Percentiles rank a stretch among this genome's conserved stretches.
Evolutionary conservation across 164 flowering plant genomes (phyloP).

Genomic region (Liriodendron chinense): DNA sequence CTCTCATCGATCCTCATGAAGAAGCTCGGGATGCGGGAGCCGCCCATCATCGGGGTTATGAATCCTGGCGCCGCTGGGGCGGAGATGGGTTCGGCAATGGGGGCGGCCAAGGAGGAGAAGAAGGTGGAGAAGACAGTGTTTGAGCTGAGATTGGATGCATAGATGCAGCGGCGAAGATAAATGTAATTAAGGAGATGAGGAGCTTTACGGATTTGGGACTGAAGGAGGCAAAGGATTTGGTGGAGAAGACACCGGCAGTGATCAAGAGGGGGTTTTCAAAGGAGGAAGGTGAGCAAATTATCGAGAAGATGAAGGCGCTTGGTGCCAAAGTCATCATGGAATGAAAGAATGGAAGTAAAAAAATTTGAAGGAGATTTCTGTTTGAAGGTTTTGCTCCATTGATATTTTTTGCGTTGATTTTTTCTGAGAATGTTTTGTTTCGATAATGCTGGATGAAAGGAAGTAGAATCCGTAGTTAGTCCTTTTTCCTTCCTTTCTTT

Average conservation of each 20-base stretch:
- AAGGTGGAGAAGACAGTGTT: slow-evolving; percentile 75
- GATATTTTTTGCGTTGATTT: not conserved
- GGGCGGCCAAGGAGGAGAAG: slow-evolving; percentile 43
- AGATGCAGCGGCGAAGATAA: slow-evolving; percentile 73
- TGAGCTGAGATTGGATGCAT: slow-evolving; percentile 65
- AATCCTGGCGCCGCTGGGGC: slow-evolving; percentile 49
- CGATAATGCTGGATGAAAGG: not conserved
- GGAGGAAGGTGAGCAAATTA: slow-evolving; percentile 70
- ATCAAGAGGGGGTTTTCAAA: slow-evolving; percentile 74
- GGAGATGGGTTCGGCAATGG: slow-evolving; percentile 38
- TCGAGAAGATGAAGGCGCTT: slow-evolving; percentile 76
- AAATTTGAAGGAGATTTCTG: not conserved
- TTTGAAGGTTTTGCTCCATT: not conserved
- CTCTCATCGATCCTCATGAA: slow-evolving; percentile 62
- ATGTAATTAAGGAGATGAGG: slow-evolving; percentile 76
- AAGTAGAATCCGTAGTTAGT: not conserved
- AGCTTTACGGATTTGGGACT: slow-evolving; percentile 76
- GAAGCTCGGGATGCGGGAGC: slow-evolving; percentile 64
- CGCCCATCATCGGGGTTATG: slow-evolving; percentile 64
- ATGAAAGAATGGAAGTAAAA: slow-evolving; percentile 24
- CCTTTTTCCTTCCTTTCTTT: too few species aligned
- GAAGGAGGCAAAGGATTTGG: slow-evolving; percentile 85
- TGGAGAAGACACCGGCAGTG: slow-evolving; percentile 73
- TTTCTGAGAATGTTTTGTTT: not conserved
- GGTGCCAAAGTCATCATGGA: slow-evolving; percentile 83